Evolutionary conservation across 2,329 filamentous ascomycete genomes (phyloP).

Genomic region (Cercospora zeae-maydis): DNA sequence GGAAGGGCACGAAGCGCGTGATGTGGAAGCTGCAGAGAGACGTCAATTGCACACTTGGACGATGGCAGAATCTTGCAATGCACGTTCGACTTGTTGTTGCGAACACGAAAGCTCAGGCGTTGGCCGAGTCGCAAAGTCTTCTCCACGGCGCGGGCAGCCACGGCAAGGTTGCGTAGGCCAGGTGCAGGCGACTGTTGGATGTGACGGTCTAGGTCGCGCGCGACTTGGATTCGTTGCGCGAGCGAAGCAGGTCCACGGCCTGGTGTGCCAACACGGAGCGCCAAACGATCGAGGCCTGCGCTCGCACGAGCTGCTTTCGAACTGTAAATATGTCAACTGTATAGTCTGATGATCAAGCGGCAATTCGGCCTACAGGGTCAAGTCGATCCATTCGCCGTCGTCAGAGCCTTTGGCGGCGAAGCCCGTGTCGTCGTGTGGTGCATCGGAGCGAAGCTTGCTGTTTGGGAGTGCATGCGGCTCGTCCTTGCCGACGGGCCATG

Average conservation of each 20-base stretch:
- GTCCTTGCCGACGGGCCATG: not conserved
- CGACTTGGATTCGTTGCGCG: not conserved
- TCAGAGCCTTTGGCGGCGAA: not conserved
- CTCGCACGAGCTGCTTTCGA: not conserved
- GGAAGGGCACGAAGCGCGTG: not conserved
- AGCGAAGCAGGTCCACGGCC: not conserved
- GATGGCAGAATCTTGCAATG: too few species aligned
- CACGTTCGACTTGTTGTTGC: not conserved
- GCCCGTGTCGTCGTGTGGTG: not conserved
- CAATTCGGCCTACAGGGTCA: not conserved
- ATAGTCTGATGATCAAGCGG: not conserved
- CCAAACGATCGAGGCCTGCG: not conserved
- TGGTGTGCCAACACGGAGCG: not conserved
- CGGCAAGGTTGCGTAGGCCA: not conserved
- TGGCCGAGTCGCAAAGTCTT: not conserved
- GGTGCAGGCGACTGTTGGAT: not conserved
- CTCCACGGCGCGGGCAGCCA: not conserved
- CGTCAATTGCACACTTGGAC: not conserved
- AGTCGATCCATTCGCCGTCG: not conserved
- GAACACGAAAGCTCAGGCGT: not conserved
- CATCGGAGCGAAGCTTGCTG: not conserved
- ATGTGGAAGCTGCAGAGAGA: not conserved
- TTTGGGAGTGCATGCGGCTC: not conserved
- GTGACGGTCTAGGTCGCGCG: not conserved
- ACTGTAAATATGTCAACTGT: not conserved